Conservation (phyloP, 371 early-diverging fungal genomes). For the Mucor circinelloides region DNA sequence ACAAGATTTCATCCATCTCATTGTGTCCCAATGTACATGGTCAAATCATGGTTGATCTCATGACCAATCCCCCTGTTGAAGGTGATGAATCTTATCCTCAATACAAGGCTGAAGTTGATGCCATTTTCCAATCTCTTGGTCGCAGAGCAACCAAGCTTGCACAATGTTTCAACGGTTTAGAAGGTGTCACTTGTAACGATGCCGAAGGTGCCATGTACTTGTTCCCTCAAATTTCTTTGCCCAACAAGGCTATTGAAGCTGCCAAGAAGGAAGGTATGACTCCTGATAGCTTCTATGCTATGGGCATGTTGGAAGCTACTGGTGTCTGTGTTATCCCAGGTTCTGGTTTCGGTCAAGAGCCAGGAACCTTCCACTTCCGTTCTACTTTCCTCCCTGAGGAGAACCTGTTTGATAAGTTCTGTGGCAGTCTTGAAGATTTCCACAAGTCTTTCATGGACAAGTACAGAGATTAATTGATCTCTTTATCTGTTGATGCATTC, state of each 20-base stretch:
- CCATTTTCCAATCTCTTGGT: slow-evolving; percentile 81
- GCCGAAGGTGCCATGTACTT: slow-evolving; percentile 97
- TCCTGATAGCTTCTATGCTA: slow-evolving; percentile 88
- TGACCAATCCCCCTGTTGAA: slow-evolving; percentile 91
- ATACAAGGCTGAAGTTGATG: slow-evolving; percentile 74
- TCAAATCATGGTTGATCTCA: slow-evolving; percentile 88
- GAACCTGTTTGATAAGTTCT: slow-evolving; percentile 88
- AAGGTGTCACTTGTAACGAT: slow-evolving; percentile 85
- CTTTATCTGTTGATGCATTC: not conserved
- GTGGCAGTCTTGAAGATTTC: slow-evolving; percentile 71
- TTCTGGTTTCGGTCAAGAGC: slow-evolving; percentile 89
- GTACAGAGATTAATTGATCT: slow-evolving; percentile 45
- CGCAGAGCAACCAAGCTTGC: slow-evolving; percentile 80
- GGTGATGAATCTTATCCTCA: slow-evolving; percentile 78
- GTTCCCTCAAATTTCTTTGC: slow-evolving; percentile 84
- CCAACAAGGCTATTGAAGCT: slow-evolving; percentile 75
- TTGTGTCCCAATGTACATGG: slow-evolving; percentile 91
- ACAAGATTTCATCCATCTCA: slow-evolving; percentile 91
- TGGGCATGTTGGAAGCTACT: slow-evolving; percentile 90
- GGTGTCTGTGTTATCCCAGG: slow-evolving; percentile 78
- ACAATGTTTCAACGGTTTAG: slow-evolving; percentile 78
- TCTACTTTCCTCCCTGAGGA: slow-evolving; percentile 96
- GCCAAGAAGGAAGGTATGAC: slow-evolving; percentile 65
- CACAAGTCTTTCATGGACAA: slow-evolving; percentile 81
- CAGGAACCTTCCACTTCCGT: slow-evolving; percentile 94